Base-by-base conservation (phyloP, 1,284 basidiomycete genomes). In the Tausonia pullulans region DNA sequence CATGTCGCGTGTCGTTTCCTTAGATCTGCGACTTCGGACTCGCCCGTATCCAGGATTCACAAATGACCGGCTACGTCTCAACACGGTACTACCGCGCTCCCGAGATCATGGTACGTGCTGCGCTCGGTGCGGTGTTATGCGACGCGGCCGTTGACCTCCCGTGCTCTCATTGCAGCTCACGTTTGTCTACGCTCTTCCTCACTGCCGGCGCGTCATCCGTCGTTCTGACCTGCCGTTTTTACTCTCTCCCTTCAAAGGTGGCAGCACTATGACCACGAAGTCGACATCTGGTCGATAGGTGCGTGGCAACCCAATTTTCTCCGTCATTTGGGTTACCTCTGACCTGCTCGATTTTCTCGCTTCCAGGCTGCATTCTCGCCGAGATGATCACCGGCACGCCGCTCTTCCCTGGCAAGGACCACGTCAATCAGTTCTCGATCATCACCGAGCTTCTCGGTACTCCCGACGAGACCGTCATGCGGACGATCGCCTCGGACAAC, bases 311-410 rank as follows among this genome's bases (percentile, higher is more conserved):
- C 27, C 27, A 27, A 27, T 27, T 27, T 2, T 27, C 27, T 27
- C 65, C 83, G 96, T 71, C 98, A 98, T 79, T 98, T 98, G 78
- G 87, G 96, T 61, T 95, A 3, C 96, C 95, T 6, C 95, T 98
- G 78, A 98, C 98, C 80, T 98, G 98, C 95, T 83, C 98, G 74
- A 98, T 96, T 58, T 98, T 95, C 95, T 94, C 98, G 77, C 98
- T 98, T 83, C 95, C 95, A 50, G 95, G 95, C 3, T 95, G 92
- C 74, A 90, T 95, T 5, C 79, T 95, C n/a, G 92, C 92, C 0
- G 92, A 95, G 76, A 94, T 95, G 91, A 80, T 95, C 14, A 87
- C 84, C 68, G 90, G 91, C 53, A 87, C 87, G 72, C 89, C 92
- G 0, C 78, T 95, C 58, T 96, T 96, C 77, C 92, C 92, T 3